Evolutionary conservation across 2,329 filamentous ascomycete species (phyloP).

Genomic region (Claviceps sp.): DNA sequence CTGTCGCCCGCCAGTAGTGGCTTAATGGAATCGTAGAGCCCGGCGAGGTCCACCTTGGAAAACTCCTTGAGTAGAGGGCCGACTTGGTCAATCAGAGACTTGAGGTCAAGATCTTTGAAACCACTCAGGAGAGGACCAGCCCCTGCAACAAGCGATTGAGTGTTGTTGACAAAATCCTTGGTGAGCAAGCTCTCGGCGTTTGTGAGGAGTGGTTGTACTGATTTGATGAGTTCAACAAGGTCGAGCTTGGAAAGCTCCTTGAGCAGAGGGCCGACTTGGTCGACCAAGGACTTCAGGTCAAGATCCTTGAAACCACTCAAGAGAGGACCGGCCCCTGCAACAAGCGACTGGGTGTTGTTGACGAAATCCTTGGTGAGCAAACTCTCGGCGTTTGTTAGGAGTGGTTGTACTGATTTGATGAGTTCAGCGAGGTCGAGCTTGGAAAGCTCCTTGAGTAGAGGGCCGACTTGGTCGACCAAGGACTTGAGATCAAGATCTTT

Average conservation of each 20-base stretch:
- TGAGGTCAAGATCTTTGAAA: slow-evolving; percentile 18
- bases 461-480: slow-evolving; percentile 10
- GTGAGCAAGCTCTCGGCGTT: slow-evolving; percentile 4
- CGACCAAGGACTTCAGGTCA: slow-evolving; percentile 10
- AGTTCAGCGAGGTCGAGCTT: slow-evolving; percentile 3
- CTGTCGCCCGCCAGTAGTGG: slow-evolving; percentile 11
- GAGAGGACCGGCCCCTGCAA: slow-evolving; percentile 16
- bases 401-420: too few species aligned
- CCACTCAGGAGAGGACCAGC: slow-evolving; percentile 20
- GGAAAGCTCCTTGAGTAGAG: slow-evolving; percentile 14
- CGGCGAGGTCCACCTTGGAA: slow-evolving; percentile 1
- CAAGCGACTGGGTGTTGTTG: slow-evolving; percentile 5
- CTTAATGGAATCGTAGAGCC: slow-evolving; percentile 4
- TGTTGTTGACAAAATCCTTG: slow-evolving; percentile 12
- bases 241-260: slow-evolving; percentile 7
- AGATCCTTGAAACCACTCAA: slow-evolving; percentile 21
- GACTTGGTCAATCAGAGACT: slow-evolving; percentile 7
- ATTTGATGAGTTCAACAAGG: slow-evolving; percentile 1
- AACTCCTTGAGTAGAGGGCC: slow-evolving; percentile 17
- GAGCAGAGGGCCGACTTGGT: slow-evolving; percentile 16
- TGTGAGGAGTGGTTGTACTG: slow-evolving; percentile 9
- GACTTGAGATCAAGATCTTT: slow-evolving; percentile 17
- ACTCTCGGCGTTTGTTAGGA: slow-evolving; percentile 2
- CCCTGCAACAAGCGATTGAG: slow-evolving; percentile 5
- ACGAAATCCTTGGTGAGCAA: slow-evolving; percentile 11